Evolutionary conservation across 441 rosid species (phyloP).

Genomic region (Pelargonium myrrhifolium): DNA sequence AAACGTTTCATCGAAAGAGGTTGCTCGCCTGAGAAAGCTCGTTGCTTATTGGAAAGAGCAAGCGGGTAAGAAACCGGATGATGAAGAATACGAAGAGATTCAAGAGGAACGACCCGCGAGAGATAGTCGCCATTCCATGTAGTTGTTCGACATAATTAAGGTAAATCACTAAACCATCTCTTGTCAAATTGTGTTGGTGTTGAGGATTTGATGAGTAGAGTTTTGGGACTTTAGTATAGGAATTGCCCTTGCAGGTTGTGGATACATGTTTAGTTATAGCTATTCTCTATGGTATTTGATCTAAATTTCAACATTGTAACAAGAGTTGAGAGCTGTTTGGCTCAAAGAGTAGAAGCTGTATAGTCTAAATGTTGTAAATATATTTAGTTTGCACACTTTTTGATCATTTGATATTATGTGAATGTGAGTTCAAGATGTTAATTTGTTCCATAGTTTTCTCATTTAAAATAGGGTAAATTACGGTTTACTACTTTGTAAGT

Average conservation of each 20-base stretch:
- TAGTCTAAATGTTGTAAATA: constrained; percentile 12
- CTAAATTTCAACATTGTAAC: background rate
- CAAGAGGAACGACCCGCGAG: constrained; percentile 46
- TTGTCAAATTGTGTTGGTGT: background rate
- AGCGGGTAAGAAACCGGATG: constrained; percentile 70
- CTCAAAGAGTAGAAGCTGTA: constrained; percentile 10
- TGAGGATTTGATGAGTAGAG: background rate
- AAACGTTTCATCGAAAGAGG: constrained; percentile 78
- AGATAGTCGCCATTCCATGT: constrained; percentile 55
- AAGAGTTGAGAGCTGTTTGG: background rate
- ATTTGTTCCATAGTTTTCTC: background rate
- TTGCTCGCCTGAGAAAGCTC: constrained; percentile 72
- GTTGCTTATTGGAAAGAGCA: constrained; percentile 89
- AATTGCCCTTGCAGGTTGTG: background rate
- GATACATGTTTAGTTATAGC: background rate
- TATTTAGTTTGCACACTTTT: background rate
- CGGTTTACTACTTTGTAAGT: no score
- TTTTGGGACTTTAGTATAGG: background rate
- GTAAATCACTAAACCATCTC: background rate
- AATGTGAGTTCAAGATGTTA: background rate
- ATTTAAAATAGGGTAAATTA: no score
- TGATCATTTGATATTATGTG: background rate
- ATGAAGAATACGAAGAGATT: constrained; percentile 81
- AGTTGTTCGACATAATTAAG: constrained; percentile 12
- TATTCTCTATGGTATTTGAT: background rate